These are phyloP conservation scores for Notholithocarpus densiflorus DNA, from an alignment of 306 rosid species.

Conservation along the genomic window DNA sequence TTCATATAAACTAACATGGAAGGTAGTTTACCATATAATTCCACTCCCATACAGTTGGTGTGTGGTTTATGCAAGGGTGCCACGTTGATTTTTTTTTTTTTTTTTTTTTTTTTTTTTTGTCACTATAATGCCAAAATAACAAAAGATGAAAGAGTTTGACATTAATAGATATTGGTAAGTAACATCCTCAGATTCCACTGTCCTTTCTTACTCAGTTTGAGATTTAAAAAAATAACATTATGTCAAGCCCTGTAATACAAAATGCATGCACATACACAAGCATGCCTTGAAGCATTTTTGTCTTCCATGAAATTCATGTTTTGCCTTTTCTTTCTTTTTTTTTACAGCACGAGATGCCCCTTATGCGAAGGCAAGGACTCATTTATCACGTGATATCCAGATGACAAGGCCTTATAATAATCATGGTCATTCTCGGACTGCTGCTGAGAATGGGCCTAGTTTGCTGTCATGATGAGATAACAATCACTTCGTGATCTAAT, in stretches of 20 bases:
- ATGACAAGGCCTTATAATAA: conserved; percentile 62
- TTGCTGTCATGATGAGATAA: conserved; percentile 52
- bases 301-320: conserved; percentile 13
- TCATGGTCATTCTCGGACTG: conserved; percentile 61
- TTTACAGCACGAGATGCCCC: conserved; percentile 93
- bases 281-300: neutral
- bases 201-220: neutral
- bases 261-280: too few species aligned
- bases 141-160: neutral
- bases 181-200: neutral
- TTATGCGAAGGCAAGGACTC: conserved; percentile 83
- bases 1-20: neutral
- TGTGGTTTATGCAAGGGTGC: neutral
- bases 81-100: neutral
- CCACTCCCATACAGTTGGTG: too few species aligned
- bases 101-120: neutral
- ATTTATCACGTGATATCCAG: conserved; percentile 83
- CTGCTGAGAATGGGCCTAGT: conserved; percentile 80
- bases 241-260: too few species aligned
- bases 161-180: neutral
- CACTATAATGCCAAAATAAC: neutral
- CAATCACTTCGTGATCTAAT: conserved; percentile 12
- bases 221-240: neutral
- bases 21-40: neutral
- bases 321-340: neutral